Conservation (phyloP, 768 basidiomycete genomes). For the Leucocoprinus leucothites region DNA sequence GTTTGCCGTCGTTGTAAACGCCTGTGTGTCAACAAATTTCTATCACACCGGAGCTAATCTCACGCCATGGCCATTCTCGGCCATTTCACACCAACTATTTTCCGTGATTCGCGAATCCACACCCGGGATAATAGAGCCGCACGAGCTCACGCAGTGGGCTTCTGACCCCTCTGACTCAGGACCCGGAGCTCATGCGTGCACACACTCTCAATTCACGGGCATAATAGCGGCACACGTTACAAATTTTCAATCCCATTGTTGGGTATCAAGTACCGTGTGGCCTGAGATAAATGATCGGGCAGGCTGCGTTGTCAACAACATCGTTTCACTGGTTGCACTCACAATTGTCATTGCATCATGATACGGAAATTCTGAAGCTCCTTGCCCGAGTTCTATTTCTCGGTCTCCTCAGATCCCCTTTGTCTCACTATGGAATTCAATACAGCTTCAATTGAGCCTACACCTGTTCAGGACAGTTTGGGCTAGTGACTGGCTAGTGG, state of each 20-base stretch:
- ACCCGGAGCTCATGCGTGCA: not conserved
- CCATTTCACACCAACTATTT: not conserved
- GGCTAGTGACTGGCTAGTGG: constrained; percentile 10
- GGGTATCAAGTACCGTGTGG: not conserved
- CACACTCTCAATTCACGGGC: not conserved
- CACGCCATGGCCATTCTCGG: not conserved
- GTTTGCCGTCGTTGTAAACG: not conserved
- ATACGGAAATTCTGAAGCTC: not conserved
- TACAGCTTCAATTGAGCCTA: not conserved
- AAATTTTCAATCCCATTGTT: not conserved
- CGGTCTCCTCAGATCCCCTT: not conserved
- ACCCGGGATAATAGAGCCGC: not conserved
- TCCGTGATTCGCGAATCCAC: constrained; percentile 8
- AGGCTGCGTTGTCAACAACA: not conserved
- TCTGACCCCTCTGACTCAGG: not conserved
- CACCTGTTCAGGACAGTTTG: constrained; percentile 4
- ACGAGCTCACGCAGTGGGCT: not conserved
- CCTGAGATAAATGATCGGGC: not conserved
- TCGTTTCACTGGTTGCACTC: not conserved
- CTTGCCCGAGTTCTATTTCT: not conserved
- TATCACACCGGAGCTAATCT: not conserved
- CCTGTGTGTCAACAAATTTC: not conserved
- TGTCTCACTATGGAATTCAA: not conserved
- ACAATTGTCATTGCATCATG: not conserved
- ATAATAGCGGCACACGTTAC: not conserved